These are phyloP conservation scores for Pythium dissimile DNA, from an alignment of 352 stramenopile species.

Conservation along the genomic window DNA sequence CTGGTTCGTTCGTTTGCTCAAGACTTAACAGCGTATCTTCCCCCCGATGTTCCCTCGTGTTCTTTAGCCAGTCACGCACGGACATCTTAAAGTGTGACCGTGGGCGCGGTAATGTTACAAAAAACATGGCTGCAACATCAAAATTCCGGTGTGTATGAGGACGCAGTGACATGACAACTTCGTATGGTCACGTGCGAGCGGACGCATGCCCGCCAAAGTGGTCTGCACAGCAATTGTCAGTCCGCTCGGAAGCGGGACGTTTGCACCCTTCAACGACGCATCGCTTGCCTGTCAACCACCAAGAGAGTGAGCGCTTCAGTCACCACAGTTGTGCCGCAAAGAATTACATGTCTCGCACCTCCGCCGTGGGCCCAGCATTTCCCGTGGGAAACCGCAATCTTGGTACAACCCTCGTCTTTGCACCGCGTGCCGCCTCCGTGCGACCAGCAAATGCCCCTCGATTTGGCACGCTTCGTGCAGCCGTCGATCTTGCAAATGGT, in stretches of 20 bases:
- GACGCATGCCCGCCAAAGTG: slow-evolving; percentile 10
- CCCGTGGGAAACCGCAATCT: slow-evolving; percentile 35
- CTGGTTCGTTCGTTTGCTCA: background rate
- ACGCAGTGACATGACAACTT: background rate
- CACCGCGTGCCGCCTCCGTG: slow-evolving; percentile 28
- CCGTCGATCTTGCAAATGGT: slow-evolving; percentile 30
- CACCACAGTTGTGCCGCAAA: background rate
- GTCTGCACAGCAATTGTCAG: slow-evolving; percentile 25
- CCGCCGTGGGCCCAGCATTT: slow-evolving; percentile 40
- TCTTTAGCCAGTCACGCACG: slow-evolving; percentile 14
- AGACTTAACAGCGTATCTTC: background rate
- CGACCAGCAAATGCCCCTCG: slow-evolving; percentile 31
- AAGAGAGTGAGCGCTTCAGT: background rate
- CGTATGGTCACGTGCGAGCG: background rate
- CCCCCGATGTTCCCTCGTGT: background rate
- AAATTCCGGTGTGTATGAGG: too few relatives aligned
- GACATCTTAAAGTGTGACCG: too few relatives aligned
- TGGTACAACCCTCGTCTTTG: slow-evolving; percentile 29
- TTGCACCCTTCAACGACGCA: slow-evolving; percentile 23
- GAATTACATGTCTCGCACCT: slow-evolving; percentile 5
- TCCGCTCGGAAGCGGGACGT: slow-evolving; percentile 22
- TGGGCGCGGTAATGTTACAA: too few relatives aligned
- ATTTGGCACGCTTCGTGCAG: slow-evolving; percentile 29
- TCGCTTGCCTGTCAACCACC: slow-evolving; percentile 16
- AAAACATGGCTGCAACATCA: too few relatives aligned